Conservation (phyloP, 768 basidiomycete species). For the Boletus vinaceobasis region DNA sequence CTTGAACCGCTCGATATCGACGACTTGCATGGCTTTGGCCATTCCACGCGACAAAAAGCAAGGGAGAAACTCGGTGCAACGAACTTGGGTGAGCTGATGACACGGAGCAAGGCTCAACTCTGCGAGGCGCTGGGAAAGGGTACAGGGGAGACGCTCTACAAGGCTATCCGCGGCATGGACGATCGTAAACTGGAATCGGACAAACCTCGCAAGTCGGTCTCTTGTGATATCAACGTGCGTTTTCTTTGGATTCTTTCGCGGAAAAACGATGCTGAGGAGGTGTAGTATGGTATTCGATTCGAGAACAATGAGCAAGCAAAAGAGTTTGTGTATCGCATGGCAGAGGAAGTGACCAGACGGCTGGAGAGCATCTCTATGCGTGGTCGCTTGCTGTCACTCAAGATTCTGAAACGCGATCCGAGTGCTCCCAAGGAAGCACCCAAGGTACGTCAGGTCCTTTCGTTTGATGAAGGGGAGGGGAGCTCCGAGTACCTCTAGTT, state of each 20-base stretch:
- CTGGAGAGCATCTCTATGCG: slow-evolving; percentile 65
- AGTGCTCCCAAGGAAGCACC: slow-evolving; percentile 85
- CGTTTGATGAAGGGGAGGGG: not conserved
- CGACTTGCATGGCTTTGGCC: slow-evolving; percentile 86
- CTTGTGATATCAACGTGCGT: slow-evolving; percentile 92
- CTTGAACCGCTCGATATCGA: slow-evolving; percentile 70
- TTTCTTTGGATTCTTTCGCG: not conserved
- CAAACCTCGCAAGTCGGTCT: slow-evolving; percentile 86
- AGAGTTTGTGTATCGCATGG: slow-evolving; percentile 72
- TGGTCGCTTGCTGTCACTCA: slow-evolving; percentile 77
- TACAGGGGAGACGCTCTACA: slow-evolving; percentile 82
- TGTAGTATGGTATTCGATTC: slow-evolving; percentile 93
- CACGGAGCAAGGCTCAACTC: slow-evolving; percentile 60
- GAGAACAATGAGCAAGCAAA: slow-evolving; percentile 78
- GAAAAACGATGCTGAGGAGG: slow-evolving; percentile 1
- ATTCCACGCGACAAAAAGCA: slow-evolving; percentile 72
- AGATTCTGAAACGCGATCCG: slow-evolving; percentile 84
- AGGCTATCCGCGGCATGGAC: slow-evolving; percentile 82
- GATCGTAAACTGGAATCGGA: slow-evolving; percentile 75
- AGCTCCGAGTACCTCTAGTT: slow-evolving; percentile 48
- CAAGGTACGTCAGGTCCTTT: slow-evolving; percentile 53
- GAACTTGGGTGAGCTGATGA: slow-evolving; percentile 63
- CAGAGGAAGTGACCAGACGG: slow-evolving; percentile 69
- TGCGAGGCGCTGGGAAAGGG: slow-evolving; percentile 73
- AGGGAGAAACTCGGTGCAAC: slow-evolving; percentile 72